Percentiles rank a stretch among this genome's conserved stretches.
phyloP scores from a whole-genome alignment of 495 filamentous ascomycete species.

The Pseudomonodictys pantanalensis region DNA sequence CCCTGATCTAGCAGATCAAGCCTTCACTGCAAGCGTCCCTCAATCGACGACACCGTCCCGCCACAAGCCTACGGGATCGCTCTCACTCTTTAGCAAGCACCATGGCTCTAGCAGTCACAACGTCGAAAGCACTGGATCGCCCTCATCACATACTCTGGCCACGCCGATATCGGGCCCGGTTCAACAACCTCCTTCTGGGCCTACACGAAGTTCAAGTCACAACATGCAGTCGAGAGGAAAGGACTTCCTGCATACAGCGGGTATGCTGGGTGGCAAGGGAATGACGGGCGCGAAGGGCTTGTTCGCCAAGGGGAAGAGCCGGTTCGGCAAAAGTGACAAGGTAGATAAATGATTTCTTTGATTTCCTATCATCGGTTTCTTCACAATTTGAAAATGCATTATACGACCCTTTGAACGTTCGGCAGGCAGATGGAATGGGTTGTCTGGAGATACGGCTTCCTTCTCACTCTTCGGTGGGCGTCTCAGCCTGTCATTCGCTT shows the following conservation, averaged over 20 bases:
- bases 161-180: background rate
- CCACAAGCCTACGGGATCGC: constrained; percentile 27
- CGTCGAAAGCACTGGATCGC: background rate
- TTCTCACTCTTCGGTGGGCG: constrained; percentile 4
- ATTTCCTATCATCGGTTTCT: background rate
- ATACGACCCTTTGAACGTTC: constrained; percentile 9
- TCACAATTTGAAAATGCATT: constrained; percentile 15
- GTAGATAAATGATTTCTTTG: constrained; percentile 63
- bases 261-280: constrained; percentile 65
- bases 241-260: constrained; percentile 77
- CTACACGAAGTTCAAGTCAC: constrained; percentile 20
- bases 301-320: constrained; percentile 81
- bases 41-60: constrained; percentile 12
- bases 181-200: background rate
- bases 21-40: no score
- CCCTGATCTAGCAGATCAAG: constrained; percentile 56
- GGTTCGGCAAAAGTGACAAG: constrained; percentile 76
- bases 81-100: constrained; percentile 29
- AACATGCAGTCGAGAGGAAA: constrained; percentile 60
- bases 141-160: constrained; percentile 1
- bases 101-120: constrained; percentile 1
- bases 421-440: constrained; percentile 1
- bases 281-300: constrained; percentile 79
- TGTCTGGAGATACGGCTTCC: background rate
- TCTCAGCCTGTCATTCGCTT: background rate